Evolutionary conservation across 164 flowering plant species (phyloP).

Genomic region (Protea cynaroides): DNA sequence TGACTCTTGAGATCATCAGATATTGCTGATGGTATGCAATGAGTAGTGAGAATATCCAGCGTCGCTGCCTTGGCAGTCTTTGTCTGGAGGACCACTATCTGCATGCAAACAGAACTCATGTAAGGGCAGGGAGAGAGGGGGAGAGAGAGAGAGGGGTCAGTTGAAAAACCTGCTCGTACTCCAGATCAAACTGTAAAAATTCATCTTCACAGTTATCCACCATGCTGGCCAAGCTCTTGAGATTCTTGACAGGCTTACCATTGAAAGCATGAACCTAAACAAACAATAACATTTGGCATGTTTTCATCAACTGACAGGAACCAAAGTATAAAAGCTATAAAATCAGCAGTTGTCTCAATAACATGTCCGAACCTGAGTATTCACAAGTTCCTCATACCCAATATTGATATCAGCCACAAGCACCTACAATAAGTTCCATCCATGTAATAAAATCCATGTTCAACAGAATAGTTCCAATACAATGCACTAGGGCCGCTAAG

Average conservation of each 20-base stretch:
- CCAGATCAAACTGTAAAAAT: slow-evolving; percentile 74
- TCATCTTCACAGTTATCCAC: slow-evolving; percentile 78
- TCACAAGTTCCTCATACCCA: slow-evolving; percentile 88
- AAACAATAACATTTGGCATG: slow-evolving; percentile 3
- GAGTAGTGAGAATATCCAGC: neutral
- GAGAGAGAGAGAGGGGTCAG: slow-evolving; percentile 16
- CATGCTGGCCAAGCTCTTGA: slow-evolving; percentile 72
- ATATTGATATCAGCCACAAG: slow-evolving; percentile 88
- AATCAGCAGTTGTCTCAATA: neutral
- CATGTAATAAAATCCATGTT: neutral
- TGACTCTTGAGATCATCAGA: slow-evolving; percentile 87
- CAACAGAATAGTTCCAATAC: neutral
- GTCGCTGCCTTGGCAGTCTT: neutral
- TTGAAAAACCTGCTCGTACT: slow-evolving; percentile 64
- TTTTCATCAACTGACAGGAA: neutral
- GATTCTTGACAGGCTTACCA: slow-evolving; percentile 73
- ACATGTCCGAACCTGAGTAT: slow-evolving; percentile 61
- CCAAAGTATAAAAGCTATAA: neutral
- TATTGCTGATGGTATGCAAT: slow-evolving; percentile 29
- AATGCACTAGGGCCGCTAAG: neutral
- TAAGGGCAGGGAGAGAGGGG: neutral
- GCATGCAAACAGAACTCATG: neutral
- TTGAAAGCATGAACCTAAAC: slow-evolving; percentile 72
- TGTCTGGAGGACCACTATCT: neutral
- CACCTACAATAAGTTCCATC: slow-evolving; percentile 36